Evolutionary conservation across 1,139 yeast species (phyloP), one percentile per base, ranked within the genome.

Genomic region (Pichia sp.): DNA sequence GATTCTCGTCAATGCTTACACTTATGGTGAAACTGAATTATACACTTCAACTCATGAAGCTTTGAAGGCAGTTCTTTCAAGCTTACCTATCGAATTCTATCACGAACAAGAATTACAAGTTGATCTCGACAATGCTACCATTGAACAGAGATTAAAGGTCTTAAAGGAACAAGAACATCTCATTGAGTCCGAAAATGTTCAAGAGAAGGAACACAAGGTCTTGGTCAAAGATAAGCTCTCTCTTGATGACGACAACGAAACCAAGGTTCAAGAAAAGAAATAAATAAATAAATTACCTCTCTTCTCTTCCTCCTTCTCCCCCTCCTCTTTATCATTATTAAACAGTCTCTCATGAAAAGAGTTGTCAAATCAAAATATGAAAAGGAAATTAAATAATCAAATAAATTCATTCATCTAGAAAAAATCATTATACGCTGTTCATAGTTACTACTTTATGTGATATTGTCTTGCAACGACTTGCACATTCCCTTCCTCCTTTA

Each of bases 71-170:
- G 97, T 91, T 8, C 69, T 91, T 53, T 75, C 85, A 39, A 83
- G 96, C 12, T 76, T 91, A 52, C 98, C 98, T 22, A 94, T 86
- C 55, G 97, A 88, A 64, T 79, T 91, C 45, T 88, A 85, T 63
- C 95, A 91, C 58, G 96, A 87, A 56, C 94, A 96, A 49, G 94
- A 87, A 64, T 77, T 87, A 47, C 93, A 86, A 55, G 87, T 91
- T 50, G 82, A 82, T 48, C 86, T 81, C 48, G 69, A 77, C 36
- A 63, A 66, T 26, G 80, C 77, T 27, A 73, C 84, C 37, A 72
- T 77, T 54, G 81, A 84, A 63, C 91, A 88, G 69, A 85, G 88
- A 60, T 72, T 91, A 58, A 82, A 84, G 54, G 91, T 88, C 51
- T 68, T 91, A 62, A 86, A 85, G 68, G 98, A 91, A 63, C 98